Conservation (phyloP, 2,329 filamentous ascomycete genomes). For the Proliferodiscus dingleyae region DNA sequence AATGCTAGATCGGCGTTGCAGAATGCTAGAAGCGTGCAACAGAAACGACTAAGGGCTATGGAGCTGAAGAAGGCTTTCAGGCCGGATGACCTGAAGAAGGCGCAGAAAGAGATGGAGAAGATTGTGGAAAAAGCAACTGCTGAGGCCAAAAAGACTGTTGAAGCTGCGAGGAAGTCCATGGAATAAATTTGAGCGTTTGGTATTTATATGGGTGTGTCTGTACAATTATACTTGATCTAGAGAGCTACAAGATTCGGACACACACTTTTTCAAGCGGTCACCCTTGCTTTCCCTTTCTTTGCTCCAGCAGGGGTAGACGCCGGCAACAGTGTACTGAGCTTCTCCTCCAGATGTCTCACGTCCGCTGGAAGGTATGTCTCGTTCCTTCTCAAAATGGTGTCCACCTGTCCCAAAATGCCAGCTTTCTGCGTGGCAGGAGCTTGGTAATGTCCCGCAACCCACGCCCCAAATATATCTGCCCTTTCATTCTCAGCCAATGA, state of each 20-base stretch:
- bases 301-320: background rate
- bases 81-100: slow-evolving; percentile 36
- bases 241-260: too few relatives aligned
- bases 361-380: slow-evolving; percentile 30
- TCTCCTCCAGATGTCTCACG: slow-evolving; percentile 25
- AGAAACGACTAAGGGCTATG: slow-evolving; percentile 34
- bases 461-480: slow-evolving; percentile 19
- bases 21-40: slow-evolving; percentile 31
- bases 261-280: background rate
- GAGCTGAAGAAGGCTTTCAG: slow-evolving; percentile 31
- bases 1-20: slow-evolving; percentile 27
- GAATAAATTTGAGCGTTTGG: slow-evolving; percentile 23
- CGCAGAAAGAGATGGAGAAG: slow-evolving; percentile 36
- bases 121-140: slow-evolving; percentile 31
- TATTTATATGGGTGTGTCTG: slow-evolving; percentile 12
- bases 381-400: slow-evolving; percentile 25
- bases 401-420: slow-evolving; percentile 19
- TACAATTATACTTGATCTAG: slow-evolving; percentile 23
- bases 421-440: slow-evolving; percentile 14
- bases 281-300: slow-evolving; percentile 1
- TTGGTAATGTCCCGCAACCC: slow-evolving; percentile 30
- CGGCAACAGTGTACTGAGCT: slow-evolving; percentile 26
- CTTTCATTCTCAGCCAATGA: slow-evolving; percentile 15
- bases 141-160: slow-evolving; percentile 34
- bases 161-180: slow-evolving; percentile 33